Evolutionary conservation across 2,329 filamentous ascomycete species (phyloP), one percentile per base, ranked within the genome.

Genomic region (Lomentospora prolificans): DNA sequence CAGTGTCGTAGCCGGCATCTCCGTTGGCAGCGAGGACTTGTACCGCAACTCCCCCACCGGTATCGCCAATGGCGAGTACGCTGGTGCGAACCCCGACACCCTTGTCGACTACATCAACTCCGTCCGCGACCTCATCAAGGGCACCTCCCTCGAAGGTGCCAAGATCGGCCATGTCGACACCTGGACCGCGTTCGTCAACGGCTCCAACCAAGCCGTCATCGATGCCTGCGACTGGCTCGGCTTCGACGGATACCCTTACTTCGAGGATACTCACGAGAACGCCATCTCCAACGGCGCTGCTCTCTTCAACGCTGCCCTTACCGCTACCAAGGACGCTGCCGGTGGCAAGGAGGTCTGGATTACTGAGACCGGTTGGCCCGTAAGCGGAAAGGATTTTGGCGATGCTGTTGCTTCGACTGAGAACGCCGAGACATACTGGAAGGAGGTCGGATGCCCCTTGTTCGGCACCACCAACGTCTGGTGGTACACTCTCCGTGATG

Each of bases 351-450:
- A 80, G 17, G 80, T 95, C 62, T 94, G 88, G 88, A 79, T 95
- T 60, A 94, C 90, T 27, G 90, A 95, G 78, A 94, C 89, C 14
- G 90, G 90, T 61, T 94, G 88, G 82, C 90, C 90, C 51, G 82
- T 90, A 55, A 82, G 77, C 63, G 90, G 90, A 56, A 72, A 79
- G 60, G 77, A 73, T 1, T 71, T 78, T 59, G 84, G 83, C 62
- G 66, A 80, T 51, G 88, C 82, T 41, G 77, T 86, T 8, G 76
- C 90, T 4, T 84, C 75, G 33, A 60, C 72, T 30, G 72, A 77
- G 55, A 91, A 92, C 66, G 89, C 90, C 46, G 77, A 88, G 74
- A 79, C 70, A n/a, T 96, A 82, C 79, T 95, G 89, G 87, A 77
- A 88, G 62, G 74, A 86, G 50, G 86, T 92, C 54, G 87, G 84